Conservation (phyloP, 1,139 yeast genomes). For the Yamadazyma dendronema region DNA sequence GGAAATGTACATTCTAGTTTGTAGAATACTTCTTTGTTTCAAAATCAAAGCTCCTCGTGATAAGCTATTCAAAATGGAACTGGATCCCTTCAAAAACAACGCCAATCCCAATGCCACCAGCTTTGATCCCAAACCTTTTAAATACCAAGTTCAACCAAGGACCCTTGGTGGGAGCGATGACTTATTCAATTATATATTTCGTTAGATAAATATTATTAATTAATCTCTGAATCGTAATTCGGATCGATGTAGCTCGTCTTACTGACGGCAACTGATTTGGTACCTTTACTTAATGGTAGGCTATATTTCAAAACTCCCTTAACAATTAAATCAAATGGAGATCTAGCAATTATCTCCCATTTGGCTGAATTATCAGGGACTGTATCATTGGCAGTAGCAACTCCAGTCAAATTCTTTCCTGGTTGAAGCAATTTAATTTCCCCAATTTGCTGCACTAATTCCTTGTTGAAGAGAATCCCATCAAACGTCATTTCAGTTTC, state of each 20-base stretch:
- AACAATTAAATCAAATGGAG: constrained; percentile 83
- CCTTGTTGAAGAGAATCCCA: constrained; percentile 75
- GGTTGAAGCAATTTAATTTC: constrained; percentile 75
- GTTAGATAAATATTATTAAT: not conserved
- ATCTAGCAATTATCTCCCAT: constrained; percentile 75
- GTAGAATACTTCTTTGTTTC: constrained; percentile 34
- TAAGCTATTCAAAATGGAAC: constrained; percentile 30
- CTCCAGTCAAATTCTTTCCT: constrained; percentile 58
- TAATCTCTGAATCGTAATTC: constrained; percentile 12
- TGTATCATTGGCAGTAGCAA: constrained; percentile 12
- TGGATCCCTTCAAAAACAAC: constrained; percentile 51
- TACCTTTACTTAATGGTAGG: constrained; percentile 60
- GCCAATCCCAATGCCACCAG: constrained; percentile 53
- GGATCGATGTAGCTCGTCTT: constrained; percentile 63
- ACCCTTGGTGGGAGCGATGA: constrained; percentile 20
- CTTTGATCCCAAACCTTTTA: constrained; percentile 53
- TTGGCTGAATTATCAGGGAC: constrained; percentile 48
- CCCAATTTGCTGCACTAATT: constrained; percentile 55
- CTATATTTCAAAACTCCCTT: constrained; percentile 80
- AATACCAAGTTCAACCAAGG: constrained; percentile 30
- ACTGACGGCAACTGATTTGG: constrained; percentile 61
- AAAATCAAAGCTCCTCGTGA: constrained; percentile 42
- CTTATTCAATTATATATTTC: constrained; percentile 17
- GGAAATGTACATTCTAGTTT: constrained; percentile 51
- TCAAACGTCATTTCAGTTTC: constrained; percentile 74